A percentile compares a stretch with the other conserved stretches of the same genome.
phyloP scores from a whole-genome alignment of 2,329 filamentous ascomycete species.

The Aspergillus udagawae region DNA sequence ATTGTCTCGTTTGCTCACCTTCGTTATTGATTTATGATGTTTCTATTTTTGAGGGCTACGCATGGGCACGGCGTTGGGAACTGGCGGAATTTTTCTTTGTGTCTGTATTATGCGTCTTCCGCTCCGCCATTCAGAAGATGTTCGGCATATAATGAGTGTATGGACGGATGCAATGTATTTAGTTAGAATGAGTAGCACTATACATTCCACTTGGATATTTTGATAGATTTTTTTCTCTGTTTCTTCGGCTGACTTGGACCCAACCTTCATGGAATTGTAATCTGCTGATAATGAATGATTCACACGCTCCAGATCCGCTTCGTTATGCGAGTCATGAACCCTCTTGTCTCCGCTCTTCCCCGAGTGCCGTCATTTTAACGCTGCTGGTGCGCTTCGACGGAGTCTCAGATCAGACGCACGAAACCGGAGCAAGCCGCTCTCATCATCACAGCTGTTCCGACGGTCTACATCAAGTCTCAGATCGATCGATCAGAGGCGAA shows the following conservation, averaged over 20 bases:
- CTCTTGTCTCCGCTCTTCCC: background rate
- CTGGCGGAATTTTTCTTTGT: slow-evolving; percentile 15
- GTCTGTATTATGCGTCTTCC: slow-evolving; percentile 5
- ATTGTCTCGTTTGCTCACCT: slow-evolving; percentile 19
- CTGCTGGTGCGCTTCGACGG: background rate
- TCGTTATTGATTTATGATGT: slow-evolving; percentile 16
- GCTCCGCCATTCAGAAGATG: slow-evolving; percentile 4
- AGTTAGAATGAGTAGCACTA: slow-evolving; percentile 18
- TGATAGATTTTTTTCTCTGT: background rate
- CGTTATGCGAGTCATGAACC: background rate
- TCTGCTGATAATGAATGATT: background rate
- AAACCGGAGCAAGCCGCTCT: background rate
- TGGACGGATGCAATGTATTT: slow-evolving; percentile 16
- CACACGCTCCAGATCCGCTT: background rate
- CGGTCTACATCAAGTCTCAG: background rate
- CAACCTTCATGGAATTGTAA: background rate
- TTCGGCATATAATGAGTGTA: slow-evolving; percentile 6
- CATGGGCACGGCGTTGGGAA: slow-evolving; percentile 33
- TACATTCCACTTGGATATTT: slow-evolving; percentile 18
- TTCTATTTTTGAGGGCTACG: slow-evolving; percentile 26
- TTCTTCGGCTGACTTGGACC: background rate
- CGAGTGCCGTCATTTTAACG: background rate
- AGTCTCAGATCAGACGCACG: background rate
- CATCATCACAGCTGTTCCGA: background rate
- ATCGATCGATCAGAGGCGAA: background rate